Percentiles rank a stretch among this genome's conserved stretches.
Evolutionary conservation across 306 rosid species (phyloP).

Genomic region (Crotalaria pallida): DNA sequence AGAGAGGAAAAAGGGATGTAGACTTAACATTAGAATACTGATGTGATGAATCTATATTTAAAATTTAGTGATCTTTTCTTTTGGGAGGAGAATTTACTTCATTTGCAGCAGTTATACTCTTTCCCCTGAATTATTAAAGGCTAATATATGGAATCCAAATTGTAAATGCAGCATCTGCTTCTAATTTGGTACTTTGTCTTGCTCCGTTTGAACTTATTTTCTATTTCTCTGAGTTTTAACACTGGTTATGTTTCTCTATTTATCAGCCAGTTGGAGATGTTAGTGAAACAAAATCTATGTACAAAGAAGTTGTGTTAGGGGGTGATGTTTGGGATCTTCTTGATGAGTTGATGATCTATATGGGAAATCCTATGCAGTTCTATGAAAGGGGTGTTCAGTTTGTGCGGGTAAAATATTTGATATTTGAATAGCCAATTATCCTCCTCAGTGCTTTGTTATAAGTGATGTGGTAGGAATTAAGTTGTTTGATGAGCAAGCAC

Average conservation of each 20-base stretch:
- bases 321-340: conserved; percentile 99
- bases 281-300: conserved; percentile 79
- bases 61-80: not conserved
- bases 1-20: not conserved
- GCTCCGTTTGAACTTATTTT: not conserved
- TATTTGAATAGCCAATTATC: not conserved
- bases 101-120: not conserved
- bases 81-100: not conserved
- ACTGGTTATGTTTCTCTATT: conserved; percentile 10
- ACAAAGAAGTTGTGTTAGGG: conserved; percentile 88
- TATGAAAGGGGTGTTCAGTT: conserved; percentile 82
- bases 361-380: conserved; percentile 97
- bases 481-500: conserved; percentile 25
- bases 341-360: conserved; percentile 91
- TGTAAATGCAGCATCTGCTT: not conserved
- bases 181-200: not conserved
- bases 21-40: not conserved
- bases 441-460: conserved; percentile 13
- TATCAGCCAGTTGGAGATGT: conserved; percentile 82
- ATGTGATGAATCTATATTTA: conserved; percentile 6
- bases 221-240: conserved; percentile 8
- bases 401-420: conserved; percentile 71
- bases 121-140: not conserved
- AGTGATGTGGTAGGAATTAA: conserved; percentile 1
- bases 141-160: conserved; percentile 1